A percentile compares a stretch with the other conserved stretches of the same genome.
These are phyloP conservation scores for Scleromitrula shiraiana DNA, from an alignment of 2,329 filamentous ascomycete genomes.

Conservation along the genomic window DNA sequence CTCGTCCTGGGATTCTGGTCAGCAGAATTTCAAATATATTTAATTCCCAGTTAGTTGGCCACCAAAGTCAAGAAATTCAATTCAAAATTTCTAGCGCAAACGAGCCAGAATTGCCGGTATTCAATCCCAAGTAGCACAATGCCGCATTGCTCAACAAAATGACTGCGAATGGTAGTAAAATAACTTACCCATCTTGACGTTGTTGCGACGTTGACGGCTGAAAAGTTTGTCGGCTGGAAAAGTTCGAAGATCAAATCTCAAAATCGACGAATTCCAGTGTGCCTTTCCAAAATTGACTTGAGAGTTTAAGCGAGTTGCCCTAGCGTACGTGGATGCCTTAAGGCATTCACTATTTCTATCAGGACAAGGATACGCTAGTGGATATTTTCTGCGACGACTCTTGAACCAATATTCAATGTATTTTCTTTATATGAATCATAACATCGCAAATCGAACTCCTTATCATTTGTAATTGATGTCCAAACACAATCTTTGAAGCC, in stretches of 20 bases:
- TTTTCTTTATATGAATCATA: not conserved
- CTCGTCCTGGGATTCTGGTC: conserved; percentile 37
- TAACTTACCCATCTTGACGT: conserved; percentile 5
- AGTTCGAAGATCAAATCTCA: not conserved
- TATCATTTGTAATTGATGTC: not conserved
- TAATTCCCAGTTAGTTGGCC: too few relatives aligned
- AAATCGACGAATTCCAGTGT: conserved; percentile 6
- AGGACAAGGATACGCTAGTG: not conserved
- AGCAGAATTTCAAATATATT: too few relatives aligned
- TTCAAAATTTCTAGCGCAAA: too few relatives aligned
- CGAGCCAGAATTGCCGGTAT: too few relatives aligned
- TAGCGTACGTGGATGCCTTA: not conserved
- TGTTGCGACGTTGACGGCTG: conserved; percentile 3
- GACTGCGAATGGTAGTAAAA: not conserved
- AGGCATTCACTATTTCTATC: not conserved
- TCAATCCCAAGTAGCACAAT: not conserved
- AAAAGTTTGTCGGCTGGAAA: conserved; percentile 3
- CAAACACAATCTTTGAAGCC: not conserved
- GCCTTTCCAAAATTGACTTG: not conserved
- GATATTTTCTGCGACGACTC: conserved; percentile 4
- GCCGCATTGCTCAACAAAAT: not conserved
- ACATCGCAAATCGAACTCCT: not conserved
- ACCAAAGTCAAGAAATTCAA: too few relatives aligned
- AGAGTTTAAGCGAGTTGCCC: conserved; percentile 5
- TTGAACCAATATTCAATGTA: not conserved